Conservation (phyloP, 805 yeast species). For the Teunomyces funiuensis region DNA sequence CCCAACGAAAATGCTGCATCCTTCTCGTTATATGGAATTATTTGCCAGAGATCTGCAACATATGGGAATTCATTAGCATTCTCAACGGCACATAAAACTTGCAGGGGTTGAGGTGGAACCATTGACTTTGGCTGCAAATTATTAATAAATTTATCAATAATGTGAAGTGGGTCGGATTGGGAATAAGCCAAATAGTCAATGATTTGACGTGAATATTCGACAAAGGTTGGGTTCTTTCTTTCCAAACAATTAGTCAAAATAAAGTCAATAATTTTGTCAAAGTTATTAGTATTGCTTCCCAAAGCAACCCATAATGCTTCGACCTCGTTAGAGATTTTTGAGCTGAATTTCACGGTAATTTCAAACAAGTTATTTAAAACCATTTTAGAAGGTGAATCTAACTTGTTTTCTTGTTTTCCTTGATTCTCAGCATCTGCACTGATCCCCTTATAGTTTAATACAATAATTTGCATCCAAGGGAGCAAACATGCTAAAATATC, state of each 20-base stretch:
- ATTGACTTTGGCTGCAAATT: constrained; percentile 82
- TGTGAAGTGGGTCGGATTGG: constrained; percentile 44
- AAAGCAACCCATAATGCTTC: constrained; percentile 95
- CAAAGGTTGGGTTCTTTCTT: constrained; percentile 68
- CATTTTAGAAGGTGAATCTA: constrained; percentile 50
- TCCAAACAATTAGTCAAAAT: constrained; percentile 66
- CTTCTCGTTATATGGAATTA: constrained; percentile 53
- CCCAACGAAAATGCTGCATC: constrained; percentile 84
- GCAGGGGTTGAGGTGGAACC: constrained; percentile 65
- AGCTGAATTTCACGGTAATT: constrained; percentile 76
- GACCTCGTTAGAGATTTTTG: constrained; percentile 76
- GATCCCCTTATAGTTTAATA: constrained; percentile 40
- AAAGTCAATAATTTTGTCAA: constrained; percentile 69
- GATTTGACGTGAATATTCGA: constrained; percentile 77
- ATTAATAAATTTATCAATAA: constrained; percentile 61
- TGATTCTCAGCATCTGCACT: constrained; percentile 9
- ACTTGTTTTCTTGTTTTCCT: not conserved
- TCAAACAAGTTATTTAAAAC: constrained; percentile 79
- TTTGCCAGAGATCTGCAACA: constrained; percentile 65
- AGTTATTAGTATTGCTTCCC: constrained; percentile 72
- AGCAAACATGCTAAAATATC: constrained; percentile 77
- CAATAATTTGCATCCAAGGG: constrained; percentile 92
- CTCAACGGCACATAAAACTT: not conserved
- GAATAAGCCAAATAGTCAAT: constrained; percentile 69
- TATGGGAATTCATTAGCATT: constrained; percentile 54